phyloP scores from a whole-genome alignment of 2,329 filamentous ascomycete species.

The Xylariomycetidae sp. region DNA sequence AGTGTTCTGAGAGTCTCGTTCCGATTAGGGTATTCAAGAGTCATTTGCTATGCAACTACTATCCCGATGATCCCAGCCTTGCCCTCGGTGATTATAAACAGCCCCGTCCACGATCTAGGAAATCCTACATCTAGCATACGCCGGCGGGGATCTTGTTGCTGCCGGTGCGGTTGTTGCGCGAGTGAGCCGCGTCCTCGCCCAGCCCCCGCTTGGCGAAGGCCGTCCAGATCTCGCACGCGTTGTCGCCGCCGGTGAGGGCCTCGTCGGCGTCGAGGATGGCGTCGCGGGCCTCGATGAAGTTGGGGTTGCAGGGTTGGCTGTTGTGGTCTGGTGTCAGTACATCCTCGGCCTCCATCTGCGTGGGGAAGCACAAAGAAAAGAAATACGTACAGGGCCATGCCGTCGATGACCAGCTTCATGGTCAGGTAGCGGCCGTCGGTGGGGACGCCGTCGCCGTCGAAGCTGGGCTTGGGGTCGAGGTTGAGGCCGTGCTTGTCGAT shows the following conservation, averaged over 20 bases:
- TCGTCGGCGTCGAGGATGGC: constrained; percentile 44
- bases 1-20: too few relatives aligned
- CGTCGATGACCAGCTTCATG: constrained; percentile 43
- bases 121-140: constrained; percentile 21
- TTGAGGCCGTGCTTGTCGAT: constrained; percentile 46
- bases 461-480: constrained; percentile 30
- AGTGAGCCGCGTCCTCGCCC: constrained; percentile 29
- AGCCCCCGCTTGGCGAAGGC: constrained; percentile 46
- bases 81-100: too few relatives aligned
- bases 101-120: neutral
- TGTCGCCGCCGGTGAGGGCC: constrained; percentile 40
- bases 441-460: constrained; percentile 35
- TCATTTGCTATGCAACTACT: too few relatives aligned
- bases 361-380: too few relatives aligned
- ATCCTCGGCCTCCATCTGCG: too few relatives aligned
- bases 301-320: constrained; percentile 44
- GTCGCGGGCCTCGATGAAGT: constrained; percentile 40
- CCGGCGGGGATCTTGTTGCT: constrained; percentile 25
- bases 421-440: constrained; percentile 41
- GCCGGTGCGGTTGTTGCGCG: constrained; percentile 17
- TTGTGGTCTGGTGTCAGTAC: too few relatives aligned
- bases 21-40: too few relatives aligned
- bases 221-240: constrained; percentile 42
- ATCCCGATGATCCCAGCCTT: too few relatives aligned
- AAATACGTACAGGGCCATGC: constrained; percentile 37